Evolutionary conservation across 352 stramenopile species (phyloP).

Genomic region (Globisporangium perplexum): DNA sequence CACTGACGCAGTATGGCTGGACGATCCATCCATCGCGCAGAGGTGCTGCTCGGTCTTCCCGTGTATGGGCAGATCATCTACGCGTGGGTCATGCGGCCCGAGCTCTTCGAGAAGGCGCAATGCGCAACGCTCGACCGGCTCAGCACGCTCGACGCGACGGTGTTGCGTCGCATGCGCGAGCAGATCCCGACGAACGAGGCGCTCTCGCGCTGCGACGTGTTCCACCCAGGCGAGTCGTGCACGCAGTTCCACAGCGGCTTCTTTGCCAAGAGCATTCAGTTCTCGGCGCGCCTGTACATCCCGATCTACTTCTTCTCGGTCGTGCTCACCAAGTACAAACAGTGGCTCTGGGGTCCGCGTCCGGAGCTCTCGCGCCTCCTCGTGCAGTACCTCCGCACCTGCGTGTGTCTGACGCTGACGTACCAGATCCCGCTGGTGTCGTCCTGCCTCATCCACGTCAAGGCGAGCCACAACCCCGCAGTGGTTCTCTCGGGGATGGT

Average conservation of each 20-base stretch:
- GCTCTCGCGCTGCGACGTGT: constrained; percentile 52
- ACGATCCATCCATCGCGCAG: constrained; percentile 12
- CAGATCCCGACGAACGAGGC: constrained; percentile 34
- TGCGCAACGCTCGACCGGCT: constrained; percentile 45
- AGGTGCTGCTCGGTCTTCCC: constrained; percentile 31
- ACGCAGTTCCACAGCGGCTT: constrained; percentile 35
- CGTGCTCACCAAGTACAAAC: constrained; percentile 49
- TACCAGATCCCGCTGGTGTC: constrained; percentile 51
- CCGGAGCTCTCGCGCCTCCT: constrained; percentile 26
- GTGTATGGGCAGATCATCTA: constrained; percentile 46
- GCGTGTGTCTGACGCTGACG: constrained; percentile 46
- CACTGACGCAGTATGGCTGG: neutral
- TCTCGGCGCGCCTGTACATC: constrained; percentile 43
- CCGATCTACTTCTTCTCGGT: constrained; percentile 61
- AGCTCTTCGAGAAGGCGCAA: constrained; percentile 41
- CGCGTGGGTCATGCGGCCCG: constrained; percentile 53
- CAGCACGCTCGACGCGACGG: constrained; percentile 23
- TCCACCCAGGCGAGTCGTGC: constrained; percentile 41
- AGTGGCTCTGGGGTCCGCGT: constrained; percentile 51
- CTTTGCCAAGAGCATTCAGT: constrained; percentile 32
- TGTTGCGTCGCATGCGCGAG: constrained; percentile 48
- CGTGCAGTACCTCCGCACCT: constrained; percentile 51
- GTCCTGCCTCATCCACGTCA: constrained; percentile 41
- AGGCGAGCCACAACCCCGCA: constrained; percentile 19
- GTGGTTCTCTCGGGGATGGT: constrained; percentile 33